Base-by-base conservation (phyloP, 78 protist species). In the Tieghemostelium lacteum region DNA sequence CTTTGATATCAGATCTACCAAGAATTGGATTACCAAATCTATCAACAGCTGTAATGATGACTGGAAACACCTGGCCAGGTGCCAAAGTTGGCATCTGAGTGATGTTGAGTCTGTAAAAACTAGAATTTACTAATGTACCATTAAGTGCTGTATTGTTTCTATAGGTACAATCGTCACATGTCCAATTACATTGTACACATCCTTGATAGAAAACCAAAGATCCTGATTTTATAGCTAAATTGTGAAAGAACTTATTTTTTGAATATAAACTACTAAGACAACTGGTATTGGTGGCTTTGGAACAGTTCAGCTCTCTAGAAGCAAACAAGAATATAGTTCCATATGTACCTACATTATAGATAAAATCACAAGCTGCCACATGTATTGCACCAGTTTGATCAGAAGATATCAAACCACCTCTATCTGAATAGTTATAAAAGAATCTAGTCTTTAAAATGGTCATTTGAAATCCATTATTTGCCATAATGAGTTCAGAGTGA, bases 351-450 rank as follows among this genome's bases (percentile, higher is more conserved):
- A 29, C 4, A 50, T 70, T 70, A 49, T 52, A 39, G 2, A 6
- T 10, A 70, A 28, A 70, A 2, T 7, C 8, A 16, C 26, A 31
- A 8, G 8, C 42, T 2, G n/a, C 12, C 19, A 24, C 3, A 39
- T 42, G 7, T 3, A 70, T 70, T 6, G 75, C 39, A 29, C 75
- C 75, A 24, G 75, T 70, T 52, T 70, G 75, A 49, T 70, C 75
- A 16, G 52, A 45, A 14, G 52, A 45, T 45, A 45, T 45, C n/a
- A 10, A 45, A 45, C 52, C 52, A 45, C 52, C 52, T 14, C 52
- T 6, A 14, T 45, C 52, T 6, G n/a, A 6, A 45, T 6, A 14
- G 10, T 45, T 45, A 45, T 45, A 45, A 45, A 45, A 45, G 52
- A 45, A 45, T 45, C 52, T 10, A 6, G 52, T 45, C 52, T 45